These are phyloP conservation scores for Arthromyces matolae DNA, from an alignment of 768 basidiomycete genomes.

Conservation along the genomic window DNA sequence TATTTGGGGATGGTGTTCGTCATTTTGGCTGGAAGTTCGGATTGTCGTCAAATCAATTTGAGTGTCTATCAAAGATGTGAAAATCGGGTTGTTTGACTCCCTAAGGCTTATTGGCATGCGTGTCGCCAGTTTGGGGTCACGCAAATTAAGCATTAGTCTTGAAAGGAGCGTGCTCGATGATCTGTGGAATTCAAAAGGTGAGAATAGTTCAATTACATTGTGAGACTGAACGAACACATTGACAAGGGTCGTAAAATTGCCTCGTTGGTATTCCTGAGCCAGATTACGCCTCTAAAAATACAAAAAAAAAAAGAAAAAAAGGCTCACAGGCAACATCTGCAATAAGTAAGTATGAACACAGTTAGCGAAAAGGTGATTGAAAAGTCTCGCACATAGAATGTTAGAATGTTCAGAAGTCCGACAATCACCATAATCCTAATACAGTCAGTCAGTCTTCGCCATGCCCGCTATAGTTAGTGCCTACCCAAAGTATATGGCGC, in stretches of 20 bases:
- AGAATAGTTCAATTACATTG: background rate
- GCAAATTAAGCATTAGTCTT: constrained; percentile 29
- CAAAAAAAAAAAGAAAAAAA: background rate
- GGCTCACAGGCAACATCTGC: constrained; percentile 16
- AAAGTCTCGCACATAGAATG: constrained; percentile 15
- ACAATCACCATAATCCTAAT: constrained; percentile 20
- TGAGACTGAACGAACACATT: constrained; percentile 14
- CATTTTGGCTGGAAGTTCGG: background rate
- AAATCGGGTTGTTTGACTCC: constrained; percentile 10
- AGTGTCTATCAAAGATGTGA: constrained; percentile 17
- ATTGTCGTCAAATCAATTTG: constrained; percentile 2
- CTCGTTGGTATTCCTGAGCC: constrained; percentile 17
- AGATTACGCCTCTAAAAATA: background rate
- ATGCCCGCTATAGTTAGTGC: background rate
- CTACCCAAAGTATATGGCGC: constrained; percentile 40
- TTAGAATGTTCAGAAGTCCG: constrained; percentile 18
- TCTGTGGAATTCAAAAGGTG: constrained; percentile 8
- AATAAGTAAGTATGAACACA: background rate
- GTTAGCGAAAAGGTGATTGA: too few species aligned
- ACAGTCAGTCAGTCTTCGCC: background rate
- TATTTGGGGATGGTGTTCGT: too few species aligned
- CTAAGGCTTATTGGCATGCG: background rate
- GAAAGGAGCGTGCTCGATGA: constrained; percentile 29
- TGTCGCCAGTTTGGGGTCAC: constrained; percentile 22
- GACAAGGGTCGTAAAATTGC: constrained; percentile 19